Conservation (phyloP, 495 filamentous ascomycete species). For the Hypoxylon intermedium region DNA sequence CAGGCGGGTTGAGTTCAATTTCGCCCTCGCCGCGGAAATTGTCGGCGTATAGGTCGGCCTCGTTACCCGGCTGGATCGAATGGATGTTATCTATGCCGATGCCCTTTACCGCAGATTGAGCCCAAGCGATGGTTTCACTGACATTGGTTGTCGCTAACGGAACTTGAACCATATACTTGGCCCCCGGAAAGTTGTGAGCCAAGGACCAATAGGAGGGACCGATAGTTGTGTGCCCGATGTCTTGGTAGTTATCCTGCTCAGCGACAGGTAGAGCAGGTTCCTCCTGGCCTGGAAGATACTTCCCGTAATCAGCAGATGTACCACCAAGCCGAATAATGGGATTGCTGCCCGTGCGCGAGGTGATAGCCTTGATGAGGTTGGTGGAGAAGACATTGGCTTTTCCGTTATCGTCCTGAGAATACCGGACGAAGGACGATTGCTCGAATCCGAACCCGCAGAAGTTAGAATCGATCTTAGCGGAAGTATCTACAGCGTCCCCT, state of each 20-base stretch:
- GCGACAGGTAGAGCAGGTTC: slow-evolving; percentile 37
- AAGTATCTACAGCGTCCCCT: slow-evolving; percentile 5
- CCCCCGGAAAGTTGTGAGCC: slow-evolving; percentile 35
- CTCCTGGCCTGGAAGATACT: slow-evolving; percentile 38
- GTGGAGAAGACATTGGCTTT: slow-evolving; percentile 38
- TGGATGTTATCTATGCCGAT: slow-evolving; percentile 38
- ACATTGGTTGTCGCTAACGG: slow-evolving; percentile 42
- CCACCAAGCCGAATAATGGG: slow-evolving; percentile 43
- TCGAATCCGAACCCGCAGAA: slow-evolving; percentile 42
- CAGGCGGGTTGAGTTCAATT: slow-evolving; percentile 36
- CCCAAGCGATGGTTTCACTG: slow-evolving; percentile 41
- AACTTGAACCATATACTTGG: slow-evolving; percentile 41
- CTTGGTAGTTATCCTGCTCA: slow-evolving; percentile 41
- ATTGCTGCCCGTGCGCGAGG: slow-evolving; percentile 36
- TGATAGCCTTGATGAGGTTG: slow-evolving; percentile 40
- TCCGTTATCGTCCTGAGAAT: slow-evolving; percentile 35
- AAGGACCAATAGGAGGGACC: slow-evolving; percentile 40
- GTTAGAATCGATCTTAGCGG: slow-evolving; percentile 28
- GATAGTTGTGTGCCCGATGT: slow-evolving; percentile 40
- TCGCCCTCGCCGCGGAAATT: slow-evolving; percentile 31
- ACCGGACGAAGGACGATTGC: slow-evolving; percentile 38
- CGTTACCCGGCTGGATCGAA: slow-evolving; percentile 42
- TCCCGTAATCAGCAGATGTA: slow-evolving; percentile 41
- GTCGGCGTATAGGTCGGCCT: slow-evolving; percentile 39
- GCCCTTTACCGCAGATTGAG: slow-evolving; percentile 31